phyloP scores from a whole-genome alignment of 106 monocot species.

The Apostasia ramifera region DNA sequence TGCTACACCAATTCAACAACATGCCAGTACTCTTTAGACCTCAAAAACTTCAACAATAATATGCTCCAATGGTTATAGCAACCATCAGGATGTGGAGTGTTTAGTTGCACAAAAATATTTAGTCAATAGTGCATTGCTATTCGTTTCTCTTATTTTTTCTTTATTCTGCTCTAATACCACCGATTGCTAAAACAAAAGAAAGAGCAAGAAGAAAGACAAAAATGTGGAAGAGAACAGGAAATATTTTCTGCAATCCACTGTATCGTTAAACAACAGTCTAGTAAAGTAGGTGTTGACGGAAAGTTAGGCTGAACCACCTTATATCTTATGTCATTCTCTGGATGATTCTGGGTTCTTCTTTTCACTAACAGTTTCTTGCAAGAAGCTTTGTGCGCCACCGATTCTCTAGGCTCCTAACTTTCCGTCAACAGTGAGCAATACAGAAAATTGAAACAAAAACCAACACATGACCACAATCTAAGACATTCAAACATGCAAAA shows the following conservation, averaged over 20 bases:
- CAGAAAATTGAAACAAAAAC: no score
- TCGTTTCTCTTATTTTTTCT: neutral
- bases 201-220: neutral
- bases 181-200: neutral
- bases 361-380: no score
- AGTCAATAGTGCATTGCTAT: neutral
- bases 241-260: neutral
- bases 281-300: no score
- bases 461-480: no score
- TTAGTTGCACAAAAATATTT: neutral
- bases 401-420: no score
- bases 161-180: neutral
- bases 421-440: no score
- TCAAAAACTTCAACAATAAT: slow-evolving; percentile 1
- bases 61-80: neutral
- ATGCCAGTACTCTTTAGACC: slow-evolving; percentile 4
- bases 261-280: neutral
- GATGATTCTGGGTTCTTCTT: no score
- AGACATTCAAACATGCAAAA: no score
- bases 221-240: neutral
- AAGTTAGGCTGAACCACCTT: no score
- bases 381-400: no score
- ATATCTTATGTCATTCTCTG: no score
- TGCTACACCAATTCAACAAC: neutral
- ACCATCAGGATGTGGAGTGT: neutral